A percentile compares a stretch with the other conserved stretches of the same genome.
Conservation (phyloP, 2,329 filamentous ascomycete species). For the Arthrinium phaeospermum region DNA sequence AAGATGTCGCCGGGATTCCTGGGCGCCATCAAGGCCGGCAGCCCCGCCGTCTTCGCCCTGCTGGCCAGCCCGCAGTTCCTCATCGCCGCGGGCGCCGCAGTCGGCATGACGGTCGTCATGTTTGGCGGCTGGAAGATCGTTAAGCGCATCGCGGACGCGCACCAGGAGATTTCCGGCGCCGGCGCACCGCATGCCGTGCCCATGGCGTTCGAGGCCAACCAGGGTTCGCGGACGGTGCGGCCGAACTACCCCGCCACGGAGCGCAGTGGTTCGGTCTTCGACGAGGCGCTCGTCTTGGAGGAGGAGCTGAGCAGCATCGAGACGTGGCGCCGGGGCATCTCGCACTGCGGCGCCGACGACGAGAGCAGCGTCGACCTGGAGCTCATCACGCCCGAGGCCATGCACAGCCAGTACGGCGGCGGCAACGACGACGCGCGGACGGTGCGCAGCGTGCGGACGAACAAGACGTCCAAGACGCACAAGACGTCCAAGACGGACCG, state of each 20-base stretch:
- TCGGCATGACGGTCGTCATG: slow-evolving; percentile 94
- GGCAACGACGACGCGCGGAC: slow-evolving; percentile 45
- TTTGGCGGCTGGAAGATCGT: slow-evolving; percentile 98
- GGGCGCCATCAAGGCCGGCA: slow-evolving; percentile 75
- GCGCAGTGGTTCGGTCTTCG: slow-evolving; percentile 42
- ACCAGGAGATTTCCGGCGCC: slow-evolving; percentile 28
- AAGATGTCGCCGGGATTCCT: slow-evolving; percentile 88
- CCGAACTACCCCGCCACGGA: slow-evolving; percentile 20
- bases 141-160: slow-evolving; percentile 72
- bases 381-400: slow-evolving; percentile 62
- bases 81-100: slow-evolving; percentile 85
- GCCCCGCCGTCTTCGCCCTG: slow-evolving; percentile 85
- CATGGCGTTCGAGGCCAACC: slow-evolving; percentile 39
- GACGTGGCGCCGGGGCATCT: slow-evolving; percentile 63
- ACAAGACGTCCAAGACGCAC: slow-evolving; percentile 34
- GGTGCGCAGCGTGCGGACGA: slow-evolving; percentile 36
- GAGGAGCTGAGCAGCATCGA: slow-evolving; percentile 65
- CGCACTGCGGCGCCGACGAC: slow-evolving; percentile 48
- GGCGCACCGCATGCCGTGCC: slow-evolving; percentile 28
- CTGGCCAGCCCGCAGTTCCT: slow-evolving; percentile 92
- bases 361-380: slow-evolving; percentile 56
- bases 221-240: slow-evolving; percentile 26
- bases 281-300: slow-evolving; percentile 63
- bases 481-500: slow-evolving; percentile 38
- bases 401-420: slow-evolving; percentile 46